phyloP scores from a whole-genome alignment of 192 early-diverging fungal genomes.

The Lobosporangium transversale region DNA sequence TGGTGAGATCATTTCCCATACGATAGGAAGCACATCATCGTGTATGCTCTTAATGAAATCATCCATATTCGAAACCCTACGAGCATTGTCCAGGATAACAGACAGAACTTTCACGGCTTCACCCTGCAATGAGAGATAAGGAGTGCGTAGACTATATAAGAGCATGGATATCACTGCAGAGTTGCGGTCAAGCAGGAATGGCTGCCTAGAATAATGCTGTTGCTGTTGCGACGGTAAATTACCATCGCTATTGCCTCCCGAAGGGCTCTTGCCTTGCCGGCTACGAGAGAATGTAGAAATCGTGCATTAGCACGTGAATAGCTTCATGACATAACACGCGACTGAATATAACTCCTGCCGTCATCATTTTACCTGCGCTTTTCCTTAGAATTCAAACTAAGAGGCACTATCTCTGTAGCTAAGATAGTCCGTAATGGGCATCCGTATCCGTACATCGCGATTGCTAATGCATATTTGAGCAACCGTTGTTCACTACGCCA shows the following conservation, averaged over 20 bases:
- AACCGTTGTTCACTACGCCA: constrained; percentile 52
- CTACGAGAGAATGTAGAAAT: constrained; percentile 1
- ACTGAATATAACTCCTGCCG: too few relatives aligned
- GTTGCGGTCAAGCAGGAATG: constrained; percentile 3
- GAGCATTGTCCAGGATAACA: constrained; percentile 51
- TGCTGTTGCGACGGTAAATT: constrained; percentile 6
- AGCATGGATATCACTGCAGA: constrained; percentile 10
- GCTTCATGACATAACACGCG: too few relatives aligned
- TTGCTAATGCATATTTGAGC: constrained; percentile 54
- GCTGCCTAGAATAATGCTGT: constrained; percentile 11
- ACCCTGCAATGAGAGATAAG: constrained; percentile 24
- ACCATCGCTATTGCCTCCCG: background rate
- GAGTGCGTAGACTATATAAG: constrained; percentile 19
- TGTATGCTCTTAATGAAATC: constrained; percentile 61
- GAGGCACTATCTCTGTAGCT: constrained; percentile 46
- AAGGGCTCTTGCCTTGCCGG: background rate
- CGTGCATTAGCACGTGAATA: too few relatives aligned
- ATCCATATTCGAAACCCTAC: constrained; percentile 54
- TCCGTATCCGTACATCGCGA: constrained; percentile 54
- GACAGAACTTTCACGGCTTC: constrained; percentile 60
- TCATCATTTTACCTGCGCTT: constrained; percentile 7
- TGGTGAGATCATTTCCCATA: constrained; percentile 63
- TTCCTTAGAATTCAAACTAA: background rate
- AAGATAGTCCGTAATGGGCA: constrained; percentile 53
- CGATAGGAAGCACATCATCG: constrained; percentile 57